Conservation (phyloP, 129 eudicot species). For the Sambucus nigra region DNA sequence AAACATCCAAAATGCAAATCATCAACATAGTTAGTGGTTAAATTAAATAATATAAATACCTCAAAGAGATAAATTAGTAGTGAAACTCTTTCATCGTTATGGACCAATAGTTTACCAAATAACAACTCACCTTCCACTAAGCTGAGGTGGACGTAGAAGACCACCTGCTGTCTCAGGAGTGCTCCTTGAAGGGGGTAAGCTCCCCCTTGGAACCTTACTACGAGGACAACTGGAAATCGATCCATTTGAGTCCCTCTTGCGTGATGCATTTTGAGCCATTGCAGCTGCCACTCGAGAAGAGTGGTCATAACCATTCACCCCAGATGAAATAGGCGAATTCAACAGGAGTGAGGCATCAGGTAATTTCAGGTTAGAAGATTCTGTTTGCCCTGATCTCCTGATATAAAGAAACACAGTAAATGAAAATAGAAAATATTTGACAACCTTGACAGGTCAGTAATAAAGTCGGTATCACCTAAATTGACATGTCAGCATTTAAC, state of each 20-base stretch:
- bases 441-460: background rate
- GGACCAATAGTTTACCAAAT: background rate
- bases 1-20: no score
- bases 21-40: no score
- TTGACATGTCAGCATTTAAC: no score
- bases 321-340: slow-evolving; percentile 46
- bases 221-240: slow-evolving; percentile 34
- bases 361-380: slow-evolving; percentile 35
- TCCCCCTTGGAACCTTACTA: slow-evolving; percentile 71
- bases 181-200: slow-evolving; percentile 39
- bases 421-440: background rate
- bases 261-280: slow-evolving; percentile 72
- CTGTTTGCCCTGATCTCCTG: slow-evolving; percentile 25
- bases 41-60: no score
- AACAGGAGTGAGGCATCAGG: slow-evolving; percentile 78
- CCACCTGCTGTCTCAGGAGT: slow-evolving; percentile 51
- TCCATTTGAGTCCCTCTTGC: slow-evolving; percentile 55
- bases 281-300: slow-evolving; percentile 87
- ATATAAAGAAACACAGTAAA: background rate
- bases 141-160: slow-evolving; percentile 81
- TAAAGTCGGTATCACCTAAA: no score
- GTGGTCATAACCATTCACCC: slow-evolving; percentile 43
- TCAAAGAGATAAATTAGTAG: no score
- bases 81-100: background rate
- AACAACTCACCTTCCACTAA: slow-evolving; percentile 70